Evolutionary conservation across 345 rosid species (phyloP).

Genomic region (Xanthoceras sorbifolium): DNA sequence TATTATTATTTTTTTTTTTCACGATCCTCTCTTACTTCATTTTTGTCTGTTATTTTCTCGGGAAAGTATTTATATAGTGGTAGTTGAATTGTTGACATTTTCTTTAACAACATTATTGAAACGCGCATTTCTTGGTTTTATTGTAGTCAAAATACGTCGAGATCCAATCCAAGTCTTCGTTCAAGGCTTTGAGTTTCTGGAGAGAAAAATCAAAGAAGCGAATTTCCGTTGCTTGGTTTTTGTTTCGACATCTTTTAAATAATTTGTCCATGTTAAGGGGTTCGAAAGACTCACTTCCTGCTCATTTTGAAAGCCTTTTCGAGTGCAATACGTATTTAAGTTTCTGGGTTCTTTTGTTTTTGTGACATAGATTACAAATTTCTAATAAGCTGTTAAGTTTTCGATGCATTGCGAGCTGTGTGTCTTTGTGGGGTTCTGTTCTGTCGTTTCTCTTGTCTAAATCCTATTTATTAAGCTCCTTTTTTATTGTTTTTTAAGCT

Average conservation of each 20-base stretch:
- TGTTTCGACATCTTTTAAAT: neutral
- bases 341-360: neutral
- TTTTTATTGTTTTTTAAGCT: neutral
- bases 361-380: neutral
- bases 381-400: neutral
- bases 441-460: slow-evolving; percentile 10
- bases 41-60: neutral
- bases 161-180: slow-evolving; percentile 33
- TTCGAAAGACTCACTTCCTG: neutral
- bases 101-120: neutral
- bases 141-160: slow-evolving; percentile 28
- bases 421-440: neutral
- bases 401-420: neutral
- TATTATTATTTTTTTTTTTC: neutral
- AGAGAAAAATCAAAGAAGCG: neutral
- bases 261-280: neutral
- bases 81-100: neutral
- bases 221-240: neutral
- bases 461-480: neutral
- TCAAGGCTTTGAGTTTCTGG: slow-evolving; percentile 9
- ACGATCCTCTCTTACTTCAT: neutral
- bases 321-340: neutral
- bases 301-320: neutral
- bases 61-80: neutral
- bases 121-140: slow-evolving; percentile 6